Evolutionary conservation across 768 basidiomycete genomes (phyloP).

Genomic region (Amyloporia xantha): DNA sequence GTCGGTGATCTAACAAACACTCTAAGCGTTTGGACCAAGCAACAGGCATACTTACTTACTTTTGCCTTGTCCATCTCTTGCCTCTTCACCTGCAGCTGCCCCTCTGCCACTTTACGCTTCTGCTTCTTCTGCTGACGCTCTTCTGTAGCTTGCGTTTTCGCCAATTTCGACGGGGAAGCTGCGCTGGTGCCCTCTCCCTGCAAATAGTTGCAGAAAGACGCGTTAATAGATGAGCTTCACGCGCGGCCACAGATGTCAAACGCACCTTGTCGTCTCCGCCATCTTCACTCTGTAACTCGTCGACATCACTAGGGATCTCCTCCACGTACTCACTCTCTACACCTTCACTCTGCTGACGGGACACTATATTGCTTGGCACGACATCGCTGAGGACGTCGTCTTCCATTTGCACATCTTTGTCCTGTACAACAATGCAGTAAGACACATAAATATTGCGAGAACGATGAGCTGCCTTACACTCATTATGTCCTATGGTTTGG

Average conservation of each 20-base stretch:
- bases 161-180: slow-evolving; percentile 21
- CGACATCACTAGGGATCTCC: slow-evolving; percentile 35
- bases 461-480: not conserved
- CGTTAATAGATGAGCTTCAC: no score
- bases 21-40: no score
- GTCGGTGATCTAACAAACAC: slow-evolving; percentile 63
- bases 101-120: slow-evolving; percentile 63
- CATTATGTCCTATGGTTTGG: not conserved
- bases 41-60: slow-evolving; percentile 31
- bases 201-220: slow-evolving; percentile 6
- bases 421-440: slow-evolving; percentile 5
- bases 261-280: slow-evolving; percentile 54
- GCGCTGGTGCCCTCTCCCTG: slow-evolving; percentile 33
- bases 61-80: slow-evolving; percentile 88
- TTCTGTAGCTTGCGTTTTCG: slow-evolving; percentile 32
- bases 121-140: slow-evolving; percentile 40
- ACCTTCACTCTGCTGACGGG: slow-evolving; percentile 71
- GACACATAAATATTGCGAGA: not conserved
- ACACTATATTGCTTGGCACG: slow-evolving; percentile 86
- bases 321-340: slow-evolving; percentile 67
- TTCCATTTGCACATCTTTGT: slow-evolving; percentile 28
- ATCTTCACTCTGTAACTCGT: slow-evolving; percentile 33
- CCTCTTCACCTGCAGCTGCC: slow-evolving; percentile 60
- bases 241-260: slow-evolving; percentile 31
- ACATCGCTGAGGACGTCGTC: slow-evolving; percentile 90